phyloP scores from a whole-genome alignment of 2,329 filamentous ascomycete species.

The Paraconiothyrium sp. region DNA sequence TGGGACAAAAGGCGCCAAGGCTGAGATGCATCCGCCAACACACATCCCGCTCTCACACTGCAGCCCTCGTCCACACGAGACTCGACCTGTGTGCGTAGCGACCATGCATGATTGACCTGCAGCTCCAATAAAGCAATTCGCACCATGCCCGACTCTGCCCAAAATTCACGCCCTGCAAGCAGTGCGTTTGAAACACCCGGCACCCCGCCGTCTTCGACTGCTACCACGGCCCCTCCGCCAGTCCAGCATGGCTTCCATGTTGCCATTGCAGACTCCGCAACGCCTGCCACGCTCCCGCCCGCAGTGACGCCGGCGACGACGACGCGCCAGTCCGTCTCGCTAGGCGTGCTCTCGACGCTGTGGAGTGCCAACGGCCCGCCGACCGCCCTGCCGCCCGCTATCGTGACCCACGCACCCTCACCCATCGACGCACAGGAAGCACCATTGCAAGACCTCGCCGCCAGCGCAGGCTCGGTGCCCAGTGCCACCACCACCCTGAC shows the following conservation, averaged over 20 bases:
- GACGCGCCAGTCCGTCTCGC: slow-evolving; percentile 44
- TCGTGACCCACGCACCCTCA: slow-evolving; percentile 43
- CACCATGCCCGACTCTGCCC: slow-evolving; percentile 44
- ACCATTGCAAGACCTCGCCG: slow-evolving; percentile 38
- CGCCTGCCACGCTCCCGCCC: slow-evolving; percentile 36
- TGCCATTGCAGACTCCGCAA: slow-evolving; percentile 25
- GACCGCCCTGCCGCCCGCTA: slow-evolving; percentile 27
- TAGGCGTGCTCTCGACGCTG: slow-evolving; percentile 44
- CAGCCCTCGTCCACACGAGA: slow-evolving; percentile 45
- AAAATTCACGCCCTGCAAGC: slow-evolving; percentile 36
- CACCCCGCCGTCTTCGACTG: slow-evolving; percentile 8
- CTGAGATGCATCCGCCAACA: slow-evolving; percentile 32
- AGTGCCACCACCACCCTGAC: slow-evolving; percentile 49
- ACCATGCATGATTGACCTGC: slow-evolving; percentile 48
- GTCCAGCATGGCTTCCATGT: slow-evolving; percentile 22
- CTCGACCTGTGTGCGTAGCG: slow-evolving; percentile 44
- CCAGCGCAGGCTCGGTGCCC: slow-evolving; percentile 45
- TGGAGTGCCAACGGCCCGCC: slow-evolving; percentile 35
- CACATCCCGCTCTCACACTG: slow-evolving; percentile 45
- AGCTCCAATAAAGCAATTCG: slow-evolving; percentile 43
- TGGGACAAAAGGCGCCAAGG: slow-evolving; percentile 37
- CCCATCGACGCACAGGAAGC: slow-evolving; percentile 36
- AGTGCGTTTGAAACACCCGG: slow-evolving; percentile 35
- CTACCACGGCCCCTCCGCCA: slow-evolving; percentile 20
- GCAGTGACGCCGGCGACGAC: slow-evolving; percentile 48